phyloP scores from a whole-genome alignment of 192 early-diverging fungal genomes.

The Coemansia sp. region DNA sequence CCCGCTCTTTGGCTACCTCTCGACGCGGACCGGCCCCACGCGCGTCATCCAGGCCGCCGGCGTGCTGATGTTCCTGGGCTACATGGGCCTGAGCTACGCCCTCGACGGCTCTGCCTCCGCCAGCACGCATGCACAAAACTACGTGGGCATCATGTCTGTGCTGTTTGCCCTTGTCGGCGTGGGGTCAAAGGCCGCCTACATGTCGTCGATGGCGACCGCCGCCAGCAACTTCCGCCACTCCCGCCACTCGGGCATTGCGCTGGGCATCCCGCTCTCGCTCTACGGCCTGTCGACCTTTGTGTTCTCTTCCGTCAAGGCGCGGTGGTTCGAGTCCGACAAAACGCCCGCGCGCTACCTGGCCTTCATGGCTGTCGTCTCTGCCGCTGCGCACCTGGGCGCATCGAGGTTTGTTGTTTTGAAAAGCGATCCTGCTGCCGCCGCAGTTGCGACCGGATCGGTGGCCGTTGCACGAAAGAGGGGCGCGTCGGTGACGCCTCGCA shows the following conservation, averaged over 20 bases:
- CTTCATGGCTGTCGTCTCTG: slow-evolving; percentile 53
- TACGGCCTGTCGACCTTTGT: slow-evolving; percentile 63
- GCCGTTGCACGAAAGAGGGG: not conserved
- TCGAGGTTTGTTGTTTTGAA: slow-evolving; percentile 24
- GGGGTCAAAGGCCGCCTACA: slow-evolving; percentile 59
- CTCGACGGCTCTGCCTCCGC: slow-evolving; percentile 15
- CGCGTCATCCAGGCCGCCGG: slow-evolving; percentile 28
- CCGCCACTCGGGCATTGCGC: slow-evolving; percentile 52
- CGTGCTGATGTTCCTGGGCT: slow-evolving; percentile 37
- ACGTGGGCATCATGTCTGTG: slow-evolving; percentile 47
- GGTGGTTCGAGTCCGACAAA: slow-evolving; percentile 46
- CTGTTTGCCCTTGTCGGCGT: slow-evolving; percentile 57
- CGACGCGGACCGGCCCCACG: slow-evolving; percentile 43
- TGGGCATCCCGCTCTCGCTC: slow-evolving; percentile 56
- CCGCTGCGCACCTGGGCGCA: slow-evolving; percentile 47
- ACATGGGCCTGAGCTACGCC: slow-evolving; percentile 35
- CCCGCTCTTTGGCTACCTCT: slow-evolving; percentile 56
- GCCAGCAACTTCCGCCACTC: slow-evolving; percentile 57
- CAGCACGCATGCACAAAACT: slow-evolving; percentile 9
- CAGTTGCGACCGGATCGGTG: slow-evolving; percentile 1
- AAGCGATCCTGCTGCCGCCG: slow-evolving; percentile 6
- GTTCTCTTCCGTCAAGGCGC: slow-evolving; percentile 57
- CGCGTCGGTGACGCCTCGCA: not conserved
- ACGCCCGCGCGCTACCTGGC: slow-evolving; percentile 52
- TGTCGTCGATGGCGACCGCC: slow-evolving; percentile 59